Base-by-base conservation (phyloP, 176 grass and related monocot species). In the Zea mays region DNA sequence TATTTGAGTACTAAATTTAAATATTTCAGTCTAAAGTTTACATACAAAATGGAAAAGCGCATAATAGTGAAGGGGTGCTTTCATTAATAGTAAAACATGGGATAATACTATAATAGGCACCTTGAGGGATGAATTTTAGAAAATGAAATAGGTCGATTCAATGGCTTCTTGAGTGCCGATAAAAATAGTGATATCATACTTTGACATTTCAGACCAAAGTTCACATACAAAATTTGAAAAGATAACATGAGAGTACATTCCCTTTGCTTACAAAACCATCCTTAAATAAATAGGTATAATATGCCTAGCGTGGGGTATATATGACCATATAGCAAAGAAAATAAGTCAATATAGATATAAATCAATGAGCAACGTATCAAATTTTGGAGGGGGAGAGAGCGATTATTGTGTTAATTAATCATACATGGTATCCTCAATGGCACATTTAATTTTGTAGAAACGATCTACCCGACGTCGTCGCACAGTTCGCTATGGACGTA, bases 171-270 rank as follows among this genome's bases (percentile, higher is more conserved):
- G 89, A 34, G 91, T 85, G 70, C 91, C 93, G 78, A 67, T 50
- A 77, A 85, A 45, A 70, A 71, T 38, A 68, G 40, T 50, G 34
- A 43, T 59, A 38, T 50, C 16, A 62, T 38, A 70, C n/a, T 77
- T 69, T 58, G 55, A 58, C 94, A 75, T 93, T 97, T 97, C 64
- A 97, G 85, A 80, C n/a, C n/a, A n/a, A n/a, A n/a, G n/a, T n/a
- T n/a, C n/a, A n/a, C n/a, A n/a, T n/a, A 97, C 93, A 78, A 92
- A 97, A 92, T 79, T 93, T 46, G 91, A 97, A 85, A 91, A 97
- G 63, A 93, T 93, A 93, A 93, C 93, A 97, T 50, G 94, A 97
- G 64, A 97, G 93, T 40, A 92, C 94, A 74, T 97, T 97, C 63
- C 91, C 91, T 82, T 97, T 89, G 88, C 94, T 93, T 71, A 89